Evolutionary conservation across 2,329 filamentous ascomycete species (phyloP), one percentile per base, ranked within the genome.

Genomic region (Exophiala spinifera): DNA sequence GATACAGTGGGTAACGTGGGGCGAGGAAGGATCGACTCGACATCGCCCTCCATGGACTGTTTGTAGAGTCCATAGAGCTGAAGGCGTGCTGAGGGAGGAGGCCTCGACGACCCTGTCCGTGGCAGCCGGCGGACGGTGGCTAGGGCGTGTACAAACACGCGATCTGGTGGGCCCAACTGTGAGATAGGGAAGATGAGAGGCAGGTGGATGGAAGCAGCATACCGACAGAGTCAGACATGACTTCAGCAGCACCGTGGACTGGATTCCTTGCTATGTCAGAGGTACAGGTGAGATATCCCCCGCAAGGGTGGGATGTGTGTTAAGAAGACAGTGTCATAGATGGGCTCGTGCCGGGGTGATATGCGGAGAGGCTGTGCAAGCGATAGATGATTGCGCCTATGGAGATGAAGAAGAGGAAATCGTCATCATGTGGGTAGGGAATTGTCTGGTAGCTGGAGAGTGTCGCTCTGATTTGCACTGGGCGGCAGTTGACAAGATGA

Each of bases 51-150:
- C 94, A 97, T 97, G 59, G 91, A 91, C 74, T 99, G 94, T 71
- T 99, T 99, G 77, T 99, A 99, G 63, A 99, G 81, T 61, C 94
- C 94, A 86, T 99, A 99, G 59, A 99, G 87, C 55, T 88, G 88
- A 64, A 99, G 79, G 54, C 94, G 87, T 67, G 95, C 91, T 57
- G 81, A 78, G 1, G 91, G 83, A 45, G 94, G 94, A 43, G 94
- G 94, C 59, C 94, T 87, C 60, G 89, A 85, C 49, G 90, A 90
- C 60, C 94, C 92, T 15, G 91, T 96, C 68, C 94, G 92, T 64
- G 89, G 89, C 65, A 99, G 95, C 74, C 95, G 95, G 74, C 96
- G 96, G 66, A 99, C 92, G 20, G 94, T 97, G 76, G 96, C 96
- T 73, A 99, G 87, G 62, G 94, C 94, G 83, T 99, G 92, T 71